Evolutionary conservation across 2,329 filamentous ascomycete species (phyloP).

Genomic region (Colletotrichum falcatum): DNA sequence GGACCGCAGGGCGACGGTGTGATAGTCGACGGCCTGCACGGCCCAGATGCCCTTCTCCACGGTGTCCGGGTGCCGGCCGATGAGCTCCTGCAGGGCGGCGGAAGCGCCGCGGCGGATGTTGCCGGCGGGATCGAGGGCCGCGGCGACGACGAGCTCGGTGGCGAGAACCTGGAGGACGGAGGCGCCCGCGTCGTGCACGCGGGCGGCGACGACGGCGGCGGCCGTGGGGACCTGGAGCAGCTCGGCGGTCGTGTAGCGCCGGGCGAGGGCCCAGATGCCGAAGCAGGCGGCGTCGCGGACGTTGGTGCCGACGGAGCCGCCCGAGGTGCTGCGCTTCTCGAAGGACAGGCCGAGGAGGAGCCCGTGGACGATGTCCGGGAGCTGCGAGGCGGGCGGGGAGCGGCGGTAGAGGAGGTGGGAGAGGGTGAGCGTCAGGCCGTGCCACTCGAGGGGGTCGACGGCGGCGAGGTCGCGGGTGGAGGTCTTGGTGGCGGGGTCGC

Average conservation of each 20-base stretch:
- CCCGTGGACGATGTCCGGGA: constrained; percentile 80
- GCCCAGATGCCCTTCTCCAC: constrained; percentile 84
- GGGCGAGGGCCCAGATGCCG: constrained; percentile 91
- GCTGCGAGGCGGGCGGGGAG: constrained; percentile 77
- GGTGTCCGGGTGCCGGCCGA: constrained; percentile 91
- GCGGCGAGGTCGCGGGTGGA: constrained; percentile 72
- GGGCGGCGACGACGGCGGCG: constrained; percentile 57
- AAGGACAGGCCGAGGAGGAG: constrained; percentile 86
- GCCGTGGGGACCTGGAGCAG: constrained; percentile 71
- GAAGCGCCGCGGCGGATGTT: constrained; percentile 95
- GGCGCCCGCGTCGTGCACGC: constrained; percentile 50
- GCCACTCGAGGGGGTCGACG: constrained; percentile 88
- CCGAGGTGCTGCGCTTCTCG: constrained; percentile 87
- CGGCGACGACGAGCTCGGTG: constrained; percentile 82
- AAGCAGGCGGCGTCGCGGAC: constrained; percentile 97
- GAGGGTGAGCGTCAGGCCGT: constrained; percentile 89
- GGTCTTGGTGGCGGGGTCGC: constrained; percentile 50
- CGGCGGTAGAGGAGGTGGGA: constrained; percentile 88
- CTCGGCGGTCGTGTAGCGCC: constrained; percentile 86
- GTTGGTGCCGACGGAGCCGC: constrained; percentile 87
- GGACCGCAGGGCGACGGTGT: constrained; percentile 88
- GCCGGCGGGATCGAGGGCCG: constrained; percentile 88
- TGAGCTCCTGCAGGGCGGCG: constrained; percentile 91
- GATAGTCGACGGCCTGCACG: constrained; percentile 93
- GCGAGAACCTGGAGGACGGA: constrained; percentile 82